phyloP scores from a whole-genome alignment of 208 protist species.

The Acanthamoeba royreba region DNA sequence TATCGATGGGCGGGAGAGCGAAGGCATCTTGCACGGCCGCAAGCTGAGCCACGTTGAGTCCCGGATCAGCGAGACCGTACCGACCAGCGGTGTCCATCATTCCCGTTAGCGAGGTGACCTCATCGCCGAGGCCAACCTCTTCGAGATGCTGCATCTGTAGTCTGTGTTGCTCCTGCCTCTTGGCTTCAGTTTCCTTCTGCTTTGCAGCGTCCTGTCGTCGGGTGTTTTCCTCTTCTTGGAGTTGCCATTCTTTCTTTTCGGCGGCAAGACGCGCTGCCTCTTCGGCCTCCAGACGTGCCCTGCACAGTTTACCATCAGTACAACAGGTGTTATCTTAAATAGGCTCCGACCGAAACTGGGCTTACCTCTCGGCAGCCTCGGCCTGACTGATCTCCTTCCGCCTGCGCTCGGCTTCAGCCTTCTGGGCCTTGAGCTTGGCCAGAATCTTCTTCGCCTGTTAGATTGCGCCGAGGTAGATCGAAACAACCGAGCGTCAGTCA shows the following conservation, averaged over 20 bases:
- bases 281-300: neutral
- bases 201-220: neutral
- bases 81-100: neutral
- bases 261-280: neutral
- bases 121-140: neutral
- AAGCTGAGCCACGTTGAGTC: neutral
- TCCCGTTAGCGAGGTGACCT: neutral
- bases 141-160: conserved; percentile 19
- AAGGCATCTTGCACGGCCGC: neutral
- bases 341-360: too few relatives aligned
- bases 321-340: too few relatives aligned
- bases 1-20: neutral
- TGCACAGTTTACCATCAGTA: too few relatives aligned
- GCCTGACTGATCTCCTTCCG: neutral
- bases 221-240: neutral
- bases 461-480: too few relatives aligned
- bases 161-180: neutral
- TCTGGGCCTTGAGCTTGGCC: conserved; percentile 12
- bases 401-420: neutral
- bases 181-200: neutral
- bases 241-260: neutral
- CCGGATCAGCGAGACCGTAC: neutral
- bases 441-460: neutral
- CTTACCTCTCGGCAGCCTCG: neutral
- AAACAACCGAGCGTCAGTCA: too few relatives aligned